Conservation (phyloP, 2,329 filamentous ascomycete species). For the Ustilaginoidea virens region DNA sequence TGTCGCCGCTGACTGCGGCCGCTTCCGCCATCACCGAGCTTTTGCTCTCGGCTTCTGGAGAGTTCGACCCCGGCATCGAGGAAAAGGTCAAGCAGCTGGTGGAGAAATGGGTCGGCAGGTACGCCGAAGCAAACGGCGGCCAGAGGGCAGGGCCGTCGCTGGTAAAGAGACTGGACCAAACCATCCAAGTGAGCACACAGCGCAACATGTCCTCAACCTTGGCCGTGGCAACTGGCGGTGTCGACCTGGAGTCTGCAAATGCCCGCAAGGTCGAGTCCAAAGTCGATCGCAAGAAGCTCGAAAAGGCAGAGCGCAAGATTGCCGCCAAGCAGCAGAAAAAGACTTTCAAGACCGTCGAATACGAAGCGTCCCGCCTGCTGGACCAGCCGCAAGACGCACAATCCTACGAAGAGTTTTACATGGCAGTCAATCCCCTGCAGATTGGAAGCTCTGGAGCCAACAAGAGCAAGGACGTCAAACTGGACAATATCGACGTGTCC, state of each 20-base stretch:
- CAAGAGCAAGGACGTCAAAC: constrained; percentile 98
- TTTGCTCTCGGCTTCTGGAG: constrained; percentile 82
- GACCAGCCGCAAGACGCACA: constrained; percentile 69
- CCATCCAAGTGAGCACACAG: constrained; percentile 85
- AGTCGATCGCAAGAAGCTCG: constrained; percentile 96
- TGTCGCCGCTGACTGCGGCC: constrained; percentile 70
- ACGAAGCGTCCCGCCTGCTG: constrained; percentile 83
- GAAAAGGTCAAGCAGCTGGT: constrained; percentile 70
- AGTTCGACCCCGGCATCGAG: constrained; percentile 56
- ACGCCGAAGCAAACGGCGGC: constrained; percentile 58
- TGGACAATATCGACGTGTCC: constrained; percentile 89
- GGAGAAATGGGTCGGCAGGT: constrained; percentile 73
- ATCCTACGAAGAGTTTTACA: constrained; percentile 98
- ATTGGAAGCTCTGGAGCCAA: constrained; percentile 53
- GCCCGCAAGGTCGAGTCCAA: constrained; percentile 89
- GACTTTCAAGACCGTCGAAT: constrained; percentile 94
- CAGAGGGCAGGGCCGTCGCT: constrained; percentile 59
- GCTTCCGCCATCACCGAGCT: constrained; percentile 74
- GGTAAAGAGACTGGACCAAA: constrained; percentile 79
- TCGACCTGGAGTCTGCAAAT: constrained; percentile 90
- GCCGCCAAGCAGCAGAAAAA: constrained; percentile 98
- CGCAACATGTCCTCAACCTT: constrained; percentile 93
- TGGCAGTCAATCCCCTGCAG: constrained; percentile 96
- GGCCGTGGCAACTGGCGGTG: constrained; percentile 65
- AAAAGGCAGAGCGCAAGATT: constrained; percentile 96